These are phyloP conservation scores for Heliamphora exappendiculata DNA, from an alignment of 148 eudicot species.

Conservation along the genomic window DNA sequence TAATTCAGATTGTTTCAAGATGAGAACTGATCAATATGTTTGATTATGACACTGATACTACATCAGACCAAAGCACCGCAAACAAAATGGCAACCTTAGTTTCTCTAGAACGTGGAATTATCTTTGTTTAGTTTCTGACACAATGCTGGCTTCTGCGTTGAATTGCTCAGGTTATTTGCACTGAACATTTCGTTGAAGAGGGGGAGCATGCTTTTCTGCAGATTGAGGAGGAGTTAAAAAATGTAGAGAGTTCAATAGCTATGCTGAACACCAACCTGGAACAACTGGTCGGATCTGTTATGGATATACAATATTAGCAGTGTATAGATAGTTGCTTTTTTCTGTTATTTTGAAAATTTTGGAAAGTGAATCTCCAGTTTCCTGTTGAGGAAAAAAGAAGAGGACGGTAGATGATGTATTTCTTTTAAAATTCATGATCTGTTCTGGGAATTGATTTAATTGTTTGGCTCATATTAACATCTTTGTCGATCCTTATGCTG, in stretches of 20 bases:
- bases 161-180: conserved; percentile 4
- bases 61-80: neutral
- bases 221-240: conserved; percentile 13
- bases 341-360: neutral
- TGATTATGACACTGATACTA: neutral
- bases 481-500: neutral
- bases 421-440: neutral
- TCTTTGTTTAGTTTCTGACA: neutral
- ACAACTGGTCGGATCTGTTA: conserved; percentile 11
- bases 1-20: neutral
- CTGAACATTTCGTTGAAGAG: conserved; percentile 1
- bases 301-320: neutral
- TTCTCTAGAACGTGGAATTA: neutral
- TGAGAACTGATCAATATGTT: neutral
- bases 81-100: neutral
- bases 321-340: neutral
- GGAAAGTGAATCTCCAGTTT: conserved; percentile 1
- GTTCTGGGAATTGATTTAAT: neutral
- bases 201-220: conserved; percentile 6
- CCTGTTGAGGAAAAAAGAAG: neutral
- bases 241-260: conserved; percentile 12
- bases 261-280: neutral
- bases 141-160: neutral
- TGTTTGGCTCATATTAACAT: neutral
- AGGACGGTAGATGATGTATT: neutral